Conservation (phyloP, 495 filamentous ascomycete species). For the Tuber calosporum region DNA sequence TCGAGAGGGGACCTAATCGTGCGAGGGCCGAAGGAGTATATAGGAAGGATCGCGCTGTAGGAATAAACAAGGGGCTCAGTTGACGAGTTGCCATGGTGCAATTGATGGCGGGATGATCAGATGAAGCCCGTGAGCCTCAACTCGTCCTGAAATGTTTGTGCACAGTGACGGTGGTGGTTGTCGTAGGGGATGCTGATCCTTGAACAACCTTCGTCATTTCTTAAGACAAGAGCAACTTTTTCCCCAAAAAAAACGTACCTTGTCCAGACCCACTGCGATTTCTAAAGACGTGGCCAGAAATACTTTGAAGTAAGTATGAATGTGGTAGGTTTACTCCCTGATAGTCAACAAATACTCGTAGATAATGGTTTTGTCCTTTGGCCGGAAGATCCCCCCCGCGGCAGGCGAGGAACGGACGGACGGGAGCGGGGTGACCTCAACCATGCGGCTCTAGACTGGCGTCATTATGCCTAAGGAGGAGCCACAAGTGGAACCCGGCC, state of each 20-base stretch:
- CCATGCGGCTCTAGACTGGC: slow-evolving; percentile 27
- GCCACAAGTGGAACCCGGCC: slow-evolving; percentile 1
- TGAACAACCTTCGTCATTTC: neutral
- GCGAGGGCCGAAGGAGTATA: slow-evolving; percentile 7
- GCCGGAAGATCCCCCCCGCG: neutral
- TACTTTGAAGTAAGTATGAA: neutral
- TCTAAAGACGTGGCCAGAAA: neutral
- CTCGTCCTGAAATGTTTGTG: slow-evolving; percentile 4
- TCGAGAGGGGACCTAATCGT: slow-evolving; percentile 7
- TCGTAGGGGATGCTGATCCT: neutral
- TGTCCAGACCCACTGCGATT: neutral
- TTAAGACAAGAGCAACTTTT: neutral
- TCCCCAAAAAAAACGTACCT: neutral
- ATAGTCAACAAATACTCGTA: neutral
- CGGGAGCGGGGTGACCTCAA: neutral
- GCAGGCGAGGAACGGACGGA: neutral
- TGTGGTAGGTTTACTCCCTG: neutral
- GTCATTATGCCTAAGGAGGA: slow-evolving; percentile 28
- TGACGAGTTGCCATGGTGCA: slow-evolving; percentile 25
- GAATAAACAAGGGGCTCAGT: slow-evolving; percentile 11
- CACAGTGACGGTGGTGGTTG: neutral
- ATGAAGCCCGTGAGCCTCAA: slow-evolving; percentile 22
- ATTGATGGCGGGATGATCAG: slow-evolving; percentile 5
- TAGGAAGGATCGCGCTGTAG: slow-evolving; percentile 10
- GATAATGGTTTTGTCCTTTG: neutral